A percentile compares a stretch with the other conserved stretches of the same genome.
Conservation (phyloP, 2,329 filamentous ascomycete species). For the Fusarium sacchari region DNA sequence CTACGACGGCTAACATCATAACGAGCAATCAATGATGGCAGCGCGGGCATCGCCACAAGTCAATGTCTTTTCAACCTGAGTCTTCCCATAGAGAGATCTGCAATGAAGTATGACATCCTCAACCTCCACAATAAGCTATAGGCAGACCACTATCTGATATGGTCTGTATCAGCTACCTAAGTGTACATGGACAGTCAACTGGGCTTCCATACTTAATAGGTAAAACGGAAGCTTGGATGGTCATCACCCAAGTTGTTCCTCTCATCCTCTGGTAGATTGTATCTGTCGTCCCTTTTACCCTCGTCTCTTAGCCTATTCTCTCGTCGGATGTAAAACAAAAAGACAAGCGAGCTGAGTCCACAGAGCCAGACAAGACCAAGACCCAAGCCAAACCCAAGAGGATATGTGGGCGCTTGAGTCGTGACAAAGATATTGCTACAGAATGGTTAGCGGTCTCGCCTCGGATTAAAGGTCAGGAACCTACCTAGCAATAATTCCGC, state of each 20-base stretch:
- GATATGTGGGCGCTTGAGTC: neutral
- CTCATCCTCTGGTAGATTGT: neutral
- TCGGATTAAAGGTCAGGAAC: neutral
- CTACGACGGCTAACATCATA: too few species aligned
- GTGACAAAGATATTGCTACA: neutral
- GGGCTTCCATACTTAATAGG: neutral
- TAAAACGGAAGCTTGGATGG: neutral
- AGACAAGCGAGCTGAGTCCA: neutral
- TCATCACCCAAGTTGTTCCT: neutral
- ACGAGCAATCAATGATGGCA: too few species aligned
- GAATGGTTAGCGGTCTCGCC: neutral
- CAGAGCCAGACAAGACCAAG: neutral
- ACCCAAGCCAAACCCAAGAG: neutral
- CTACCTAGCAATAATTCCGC: neutral
- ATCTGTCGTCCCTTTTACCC: neutral
- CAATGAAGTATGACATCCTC: neutral
- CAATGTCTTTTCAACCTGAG: neutral
- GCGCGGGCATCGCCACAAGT: neutral
- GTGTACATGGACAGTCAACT: too few species aligned
- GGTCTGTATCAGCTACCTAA: too few species aligned
- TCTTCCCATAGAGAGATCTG: neutral
- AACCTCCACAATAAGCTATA: too few species aligned
- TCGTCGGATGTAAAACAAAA: neutral
- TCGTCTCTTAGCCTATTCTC: neutral
- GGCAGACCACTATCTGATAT: too few species aligned